Conservation (phyloP, 140 eudicot genomes). For the Cichorium intybus region DNA sequence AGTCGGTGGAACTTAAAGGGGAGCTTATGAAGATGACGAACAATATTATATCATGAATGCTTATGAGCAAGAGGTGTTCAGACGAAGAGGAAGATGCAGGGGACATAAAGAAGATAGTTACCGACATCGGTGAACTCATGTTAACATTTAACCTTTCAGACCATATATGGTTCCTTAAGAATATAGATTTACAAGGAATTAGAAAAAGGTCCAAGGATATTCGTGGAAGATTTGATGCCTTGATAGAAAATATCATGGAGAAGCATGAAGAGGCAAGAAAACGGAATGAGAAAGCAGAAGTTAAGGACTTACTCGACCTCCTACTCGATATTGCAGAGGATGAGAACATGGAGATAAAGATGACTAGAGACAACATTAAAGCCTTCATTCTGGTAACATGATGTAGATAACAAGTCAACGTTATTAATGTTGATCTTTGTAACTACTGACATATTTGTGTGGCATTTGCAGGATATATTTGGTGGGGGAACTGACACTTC, state of each 20-base stretch:
- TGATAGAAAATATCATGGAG: conserved; percentile 40
- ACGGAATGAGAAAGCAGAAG: background rate
- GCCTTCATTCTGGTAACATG: conserved; percentile 47
- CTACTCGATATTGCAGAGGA: conserved; percentile 44
- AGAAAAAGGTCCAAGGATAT: conserved; percentile 32
- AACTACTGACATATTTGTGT: background rate
- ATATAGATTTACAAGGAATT: no score
- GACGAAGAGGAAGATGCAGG: conserved; percentile 27
- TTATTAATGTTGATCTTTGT: no score
- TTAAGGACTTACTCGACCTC: conserved; percentile 45
- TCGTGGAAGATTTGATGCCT: conserved; percentile 27
- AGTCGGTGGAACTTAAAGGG: conserved; percentile 23
- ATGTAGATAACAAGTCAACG: no score
- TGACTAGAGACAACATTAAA: conserved; percentile 41
- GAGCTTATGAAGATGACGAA: conserved; percentile 45
- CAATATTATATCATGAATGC: no score
- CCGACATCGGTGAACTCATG: conserved; percentile 22
- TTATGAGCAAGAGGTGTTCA: no score
- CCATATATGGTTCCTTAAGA: conserved; percentile 25
- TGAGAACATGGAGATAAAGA: conserved; percentile 33
- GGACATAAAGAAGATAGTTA: conserved; percentile 33
- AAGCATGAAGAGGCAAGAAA: conserved; percentile 34
- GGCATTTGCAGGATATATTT: conserved; percentile 5
- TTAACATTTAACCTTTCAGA: conserved; percentile 27
- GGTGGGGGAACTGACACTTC: conserved; percentile 33